Evolutionary conservation across 768 basidiomycete genomes (phyloP).

Genomic region (Artomyces pyxidatus): DNA sequence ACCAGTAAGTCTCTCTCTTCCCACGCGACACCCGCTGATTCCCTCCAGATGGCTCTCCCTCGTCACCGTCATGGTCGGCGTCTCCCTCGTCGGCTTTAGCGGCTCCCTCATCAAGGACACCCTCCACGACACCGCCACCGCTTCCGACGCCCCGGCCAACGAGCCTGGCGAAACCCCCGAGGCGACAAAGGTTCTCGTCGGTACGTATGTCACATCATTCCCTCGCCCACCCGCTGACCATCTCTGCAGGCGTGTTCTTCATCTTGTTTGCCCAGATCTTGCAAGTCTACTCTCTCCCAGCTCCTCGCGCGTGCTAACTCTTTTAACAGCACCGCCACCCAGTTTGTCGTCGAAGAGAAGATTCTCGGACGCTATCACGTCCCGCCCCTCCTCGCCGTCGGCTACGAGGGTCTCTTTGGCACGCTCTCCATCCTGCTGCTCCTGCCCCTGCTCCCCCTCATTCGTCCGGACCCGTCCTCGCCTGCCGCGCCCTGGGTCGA

Average conservation of each 20-base stretch:
- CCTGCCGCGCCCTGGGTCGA: constrained; percentile 69
- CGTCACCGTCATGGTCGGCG: constrained; percentile 78
- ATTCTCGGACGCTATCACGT: constrained; percentile 86
- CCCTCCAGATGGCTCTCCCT: constrained; percentile 77
- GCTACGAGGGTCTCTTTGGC: constrained; percentile 92
- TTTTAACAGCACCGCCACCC: constrained; percentile 65
- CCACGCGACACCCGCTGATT: neutral
- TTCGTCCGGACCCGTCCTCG: constrained; percentile 52
- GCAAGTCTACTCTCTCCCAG: constrained; percentile 36
- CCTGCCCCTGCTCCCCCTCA: constrained; percentile 73
- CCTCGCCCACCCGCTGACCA: constrained; percentile 12
- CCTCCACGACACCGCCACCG: constrained; percentile 36
- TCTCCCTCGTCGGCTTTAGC: constrained; percentile 79
- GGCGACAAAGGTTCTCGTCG: constrained; percentile 65
- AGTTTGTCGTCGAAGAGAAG: constrained; percentile 96
- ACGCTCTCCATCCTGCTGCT: constrained; percentile 67
- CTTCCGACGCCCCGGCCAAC: constrained; percentile 29
- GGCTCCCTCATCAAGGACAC: constrained; percentile 82
- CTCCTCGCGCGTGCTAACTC: constrained; percentile 1
- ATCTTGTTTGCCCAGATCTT: constrained; percentile 93
- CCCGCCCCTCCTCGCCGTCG: constrained; percentile 86
- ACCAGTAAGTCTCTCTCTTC: constrained; percentile 48
- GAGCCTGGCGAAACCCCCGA: constrained; percentile 50
- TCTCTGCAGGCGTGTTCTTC: constrained; percentile 69
- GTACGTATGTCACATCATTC: constrained; percentile 32